Base-by-base conservation (phyloP, 2,329 filamentous ascomycete genomes). In the Stromatinia cepivora region DNA sequence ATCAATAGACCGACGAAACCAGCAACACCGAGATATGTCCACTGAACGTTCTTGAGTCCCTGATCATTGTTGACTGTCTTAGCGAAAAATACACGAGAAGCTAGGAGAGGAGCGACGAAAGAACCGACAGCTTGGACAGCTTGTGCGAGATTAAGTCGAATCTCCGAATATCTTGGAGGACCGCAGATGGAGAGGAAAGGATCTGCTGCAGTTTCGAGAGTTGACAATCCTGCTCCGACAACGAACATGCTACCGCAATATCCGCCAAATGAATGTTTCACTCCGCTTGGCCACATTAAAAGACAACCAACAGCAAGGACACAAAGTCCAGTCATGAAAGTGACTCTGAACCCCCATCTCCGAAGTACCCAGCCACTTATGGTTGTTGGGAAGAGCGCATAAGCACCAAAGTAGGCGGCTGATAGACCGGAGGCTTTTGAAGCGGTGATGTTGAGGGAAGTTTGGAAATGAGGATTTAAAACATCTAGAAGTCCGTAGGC, bases 181-280 rank as follows among this genome's bases (percentile, higher is more conserved):
- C 88, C 88, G 76, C 86, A 88, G 58, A 87, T 84, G 78, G 72
- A 68, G 54, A 76, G 71, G 70, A 78, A 75, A 20, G 91, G 90
- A 78, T 94, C 92, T 8, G 91, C 91, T 1, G 90, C 89, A 0
- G 91, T 92, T 80, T 94, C 91, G 25, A 94, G 86, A 0, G 90
- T 90, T 1, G 88, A 88, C 0, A 93, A 83, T 7, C 90, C 91
- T 69, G 88, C 89, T 42, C 90, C 91, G 70, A 93, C 90, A 71
- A 93, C 86, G 79, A 93, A 92, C 74, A 92, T 88, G 73, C 83
- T 85, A 48, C 85, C 86, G 75, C 90, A 92, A 80, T 93, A 94
- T 11, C 91, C 92, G 36, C 84, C 87, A 76, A 93, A 94, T 22
- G 87, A 91, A 68, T 84, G 79, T 73, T 86, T 82, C 28, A 86